Evolutionary conservation across 2,329 filamentous ascomycete genomes (phyloP), one percentile per base, ranked within the genome.

Genomic region (Diaporthe sp.): DNA sequence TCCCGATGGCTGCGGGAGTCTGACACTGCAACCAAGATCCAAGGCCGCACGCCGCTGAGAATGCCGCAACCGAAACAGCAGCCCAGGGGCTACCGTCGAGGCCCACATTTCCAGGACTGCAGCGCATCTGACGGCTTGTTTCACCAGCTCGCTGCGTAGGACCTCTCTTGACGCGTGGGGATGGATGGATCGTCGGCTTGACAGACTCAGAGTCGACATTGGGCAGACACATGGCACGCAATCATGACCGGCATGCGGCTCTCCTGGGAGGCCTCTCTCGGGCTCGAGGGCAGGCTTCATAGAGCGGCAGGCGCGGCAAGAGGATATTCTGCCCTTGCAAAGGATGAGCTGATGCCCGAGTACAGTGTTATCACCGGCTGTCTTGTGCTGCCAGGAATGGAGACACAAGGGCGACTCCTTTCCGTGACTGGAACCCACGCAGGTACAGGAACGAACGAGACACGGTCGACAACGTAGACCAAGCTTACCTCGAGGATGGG

Each of bases 121-220:
- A 42, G 61, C 62, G n/a, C 62, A 57, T 44, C 62, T 67, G 70
- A 37, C 65, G 61, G 39, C 39, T 22, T 57, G 69, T 73, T 71
- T 75, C 75, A 75, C 39, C 75, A 75, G 31, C 44, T 69, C 51
- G 61, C 59, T 57, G 55, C 69, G 57, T 31, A 77, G 69, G 46
- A 62, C 61, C 70, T 65, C 42, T 70, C 46, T 71, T 67, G 75
- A 70, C 72, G 58, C 72, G 70, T 77, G 72, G 73, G 59, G 73
- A 73, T 69, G 65, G 73, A 72, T 34, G 62, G 46, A 51, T 51
- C 62, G 65, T 62, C 73, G 59, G 55, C 61, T 59, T 44, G 62
- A 72, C 62, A 61, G 51, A 37, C 51, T 46, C 46, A 22, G 61
- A 37, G 39, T 28, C 44, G 25, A 19, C 46, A 62, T 65, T 62